Evolutionary conservation across 495 filamentous ascomycete species (phyloP).

Genomic region (Neurospora sp.): DNA sequence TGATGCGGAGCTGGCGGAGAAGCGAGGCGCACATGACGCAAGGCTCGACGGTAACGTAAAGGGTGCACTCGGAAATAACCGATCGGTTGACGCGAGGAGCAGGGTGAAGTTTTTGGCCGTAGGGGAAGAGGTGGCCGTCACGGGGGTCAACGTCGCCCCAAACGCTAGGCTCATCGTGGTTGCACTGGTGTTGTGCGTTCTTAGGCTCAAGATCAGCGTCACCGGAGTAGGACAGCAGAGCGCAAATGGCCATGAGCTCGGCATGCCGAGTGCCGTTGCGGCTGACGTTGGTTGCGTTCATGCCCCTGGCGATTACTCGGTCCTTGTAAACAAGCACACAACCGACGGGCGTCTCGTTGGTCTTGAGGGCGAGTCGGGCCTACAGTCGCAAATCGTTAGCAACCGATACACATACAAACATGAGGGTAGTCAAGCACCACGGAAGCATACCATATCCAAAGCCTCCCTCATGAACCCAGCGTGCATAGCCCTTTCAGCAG

Average conservation of each 20-base stretch:
- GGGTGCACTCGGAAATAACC: slow-evolving; percentile 58
- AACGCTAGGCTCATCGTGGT: slow-evolving; percentile 2
- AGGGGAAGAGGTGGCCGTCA: slow-evolving; percentile 37
- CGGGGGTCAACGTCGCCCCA: slow-evolving; percentile 37
- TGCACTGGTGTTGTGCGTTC: neutral
- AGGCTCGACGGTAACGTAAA: slow-evolving; percentile 96
- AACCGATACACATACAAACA: neutral
- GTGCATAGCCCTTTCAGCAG: slow-evolving; percentile 32
- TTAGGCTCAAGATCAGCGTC: slow-evolving; percentile 8
- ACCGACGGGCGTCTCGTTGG: slow-evolving; percentile 88
- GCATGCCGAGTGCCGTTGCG: slow-evolving; percentile 85
- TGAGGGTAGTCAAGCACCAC: neutral
- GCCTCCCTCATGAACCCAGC: slow-evolving; percentile 61
- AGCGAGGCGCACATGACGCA: slow-evolving; percentile 98
- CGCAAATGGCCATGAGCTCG: slow-evolving; percentile 79
- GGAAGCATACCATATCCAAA: slow-evolving; percentile 50
- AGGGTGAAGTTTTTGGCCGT: slow-evolving; percentile 40
- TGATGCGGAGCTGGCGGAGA: slow-evolving; percentile 71
- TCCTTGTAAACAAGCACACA: slow-evolving; percentile 78
- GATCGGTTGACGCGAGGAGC: slow-evolving; percentile 33
- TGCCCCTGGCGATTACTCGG: slow-evolving; percentile 70
- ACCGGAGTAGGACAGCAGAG: slow-evolving; percentile 28
- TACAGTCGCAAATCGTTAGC: slow-evolving; percentile 20
- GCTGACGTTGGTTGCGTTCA: slow-evolving; percentile 92
- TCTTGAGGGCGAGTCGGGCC: slow-evolving; percentile 70